Evolutionary conservation across 495 filamentous ascomycete genomes (phyloP), one percentile per base, ranked within the genome.

Genomic region (Darksidea phi): DNA sequence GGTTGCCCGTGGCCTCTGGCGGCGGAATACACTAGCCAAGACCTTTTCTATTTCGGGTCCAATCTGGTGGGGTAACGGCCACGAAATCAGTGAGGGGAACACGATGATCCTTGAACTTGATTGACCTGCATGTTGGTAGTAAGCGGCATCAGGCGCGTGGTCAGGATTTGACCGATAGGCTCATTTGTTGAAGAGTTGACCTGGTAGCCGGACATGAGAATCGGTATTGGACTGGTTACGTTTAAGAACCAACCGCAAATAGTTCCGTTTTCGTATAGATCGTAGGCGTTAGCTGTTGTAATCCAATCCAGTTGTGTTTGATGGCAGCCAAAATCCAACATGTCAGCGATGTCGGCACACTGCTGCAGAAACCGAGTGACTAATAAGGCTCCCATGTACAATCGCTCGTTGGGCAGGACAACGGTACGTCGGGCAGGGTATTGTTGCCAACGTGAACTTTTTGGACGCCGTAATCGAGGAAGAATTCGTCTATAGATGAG

Each of bases 351-450:
- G n/a, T n/a, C 11, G 34, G 25, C 12, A 24, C 36, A 26, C 63
- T 42, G 41, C 32, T 57, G 51, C 63, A 66, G 1, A 66, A 12
- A n/a, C 59, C 49, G 7, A 66, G 43, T 8, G 32, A 49, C 23
- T 66, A 50, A 36, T 48, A 61, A 20, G 47, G 24, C 15, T 18
- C 17, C 62, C 62, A 66, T 26, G 57, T 61, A 34, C 62, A 66
- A 13, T 54, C 57, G 34, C 38, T 54, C 24, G 42, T 60, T 2
- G 61, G 61, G 34, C 61, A 65, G 2, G 25, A 1, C 28, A 32
- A 32, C 28, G 10, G 28, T 4, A 32, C n/a, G n/a, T n/a, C n/a
- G n/a, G n/a, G n/a, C n/a, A n/a, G n/a, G n/a, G n/a, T n/a, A n/a
- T n/a, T n/a, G n/a, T n/a, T n/a, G n/a, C n/a, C n/a, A n/a, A n/a